phyloP scores from a whole-genome alignment of 2,329 filamentous ascomycete genomes.

The Raffaelea ambrosiae region DNA sequence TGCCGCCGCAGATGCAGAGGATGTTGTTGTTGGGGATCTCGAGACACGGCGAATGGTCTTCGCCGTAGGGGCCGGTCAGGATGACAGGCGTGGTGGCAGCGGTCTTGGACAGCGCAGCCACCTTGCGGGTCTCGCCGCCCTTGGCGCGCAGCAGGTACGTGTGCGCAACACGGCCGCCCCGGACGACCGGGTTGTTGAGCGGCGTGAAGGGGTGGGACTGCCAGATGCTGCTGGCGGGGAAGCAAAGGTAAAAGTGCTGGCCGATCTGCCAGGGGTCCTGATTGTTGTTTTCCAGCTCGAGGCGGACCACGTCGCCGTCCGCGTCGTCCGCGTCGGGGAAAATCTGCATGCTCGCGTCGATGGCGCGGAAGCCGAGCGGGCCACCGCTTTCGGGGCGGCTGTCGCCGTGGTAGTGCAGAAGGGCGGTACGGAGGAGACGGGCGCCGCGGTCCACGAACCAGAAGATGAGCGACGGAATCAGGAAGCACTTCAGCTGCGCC shows the following conservation, averaged over 20 bases:
- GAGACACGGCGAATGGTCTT: slow-evolving; percentile 24
- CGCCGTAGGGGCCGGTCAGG: slow-evolving; percentile 56
- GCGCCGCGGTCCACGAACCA: slow-evolving; percentile 57
- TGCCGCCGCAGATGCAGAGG: slow-evolving; percentile 48
- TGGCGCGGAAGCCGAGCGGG: slow-evolving; percentile 24
- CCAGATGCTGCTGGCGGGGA: slow-evolving; percentile 58
- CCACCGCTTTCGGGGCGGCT: background rate
- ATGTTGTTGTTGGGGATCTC: slow-evolving; percentile 31
- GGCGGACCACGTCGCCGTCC: slow-evolving; percentile 49
- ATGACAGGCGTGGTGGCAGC: slow-evolving; percentile 43
- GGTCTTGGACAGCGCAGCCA: background rate
- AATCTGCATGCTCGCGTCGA: slow-evolving; percentile 38
- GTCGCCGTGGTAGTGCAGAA: slow-evolving; percentile 43
- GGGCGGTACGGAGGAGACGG: slow-evolving; percentile 46
- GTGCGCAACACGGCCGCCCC: slow-evolving; percentile 33
- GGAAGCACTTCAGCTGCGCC: slow-evolving; percentile 57
- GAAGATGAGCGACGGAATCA: slow-evolving; percentile 56
- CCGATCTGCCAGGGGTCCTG: slow-evolving; percentile 56
- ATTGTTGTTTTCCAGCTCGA: slow-evolving; percentile 54
- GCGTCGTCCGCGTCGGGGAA: slow-evolving; percentile 49
- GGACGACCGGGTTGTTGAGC: slow-evolving; percentile 39
- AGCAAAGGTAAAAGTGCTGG: slow-evolving; percentile 65
- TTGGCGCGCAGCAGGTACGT: slow-evolving; percentile 51
- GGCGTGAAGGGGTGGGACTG: slow-evolving; percentile 67
- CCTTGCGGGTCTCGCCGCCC: slow-evolving; percentile 41